Evolutionary conservation across 169 alveolate species (phyloP), one percentile per base, ranked within the genome.

Genomic region (Cryptosporidium ryanae): DNA sequence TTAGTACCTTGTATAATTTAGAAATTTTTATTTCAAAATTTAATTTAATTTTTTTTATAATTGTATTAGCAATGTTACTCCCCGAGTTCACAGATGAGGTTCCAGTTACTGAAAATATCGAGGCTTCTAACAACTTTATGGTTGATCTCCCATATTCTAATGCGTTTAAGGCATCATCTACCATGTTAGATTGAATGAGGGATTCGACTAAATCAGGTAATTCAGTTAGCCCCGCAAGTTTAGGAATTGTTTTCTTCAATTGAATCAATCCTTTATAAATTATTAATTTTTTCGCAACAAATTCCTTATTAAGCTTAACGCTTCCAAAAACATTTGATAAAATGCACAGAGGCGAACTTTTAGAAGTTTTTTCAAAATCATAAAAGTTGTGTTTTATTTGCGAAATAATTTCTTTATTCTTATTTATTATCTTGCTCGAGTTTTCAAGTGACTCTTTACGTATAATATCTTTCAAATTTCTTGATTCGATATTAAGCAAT

Each of bases 131-230:
- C 1, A 76, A 8, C 34, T 76, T 76, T 23, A 76, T 59, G 1
- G 65, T 43, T n/a, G 87, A 76, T 38, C 59, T 70, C 15, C 49
- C 57, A 76, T 76, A 76, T 76, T 76, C 87, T 3, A 76, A 63
- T 2, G 87, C 65, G 23, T 76, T 61, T 59, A 76, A 17, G 13
- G 87, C 87, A n/a, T 76, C 87, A 34, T 76, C 87, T 29, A 38
- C 59, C 87, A 76, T 76, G 44, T 61, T 76, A 23, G 87, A 23
- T 43, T 52, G 44, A 18, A 76, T 46, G 38, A 76, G 38, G 4
- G 52, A 38, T 59, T 76, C 64, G 25, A 76, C 44, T 17, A 76
- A 55, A 8, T 34, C 59, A 17, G 87, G 87, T 34, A 76, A 23
- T 59, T 76, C 87, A 1, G 63, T 59, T 4, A 76, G 43, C 27